Base-by-base conservation (phyloP, 768 basidiomycete genomes). In the Strobilomyces echinocephalus region DNA sequence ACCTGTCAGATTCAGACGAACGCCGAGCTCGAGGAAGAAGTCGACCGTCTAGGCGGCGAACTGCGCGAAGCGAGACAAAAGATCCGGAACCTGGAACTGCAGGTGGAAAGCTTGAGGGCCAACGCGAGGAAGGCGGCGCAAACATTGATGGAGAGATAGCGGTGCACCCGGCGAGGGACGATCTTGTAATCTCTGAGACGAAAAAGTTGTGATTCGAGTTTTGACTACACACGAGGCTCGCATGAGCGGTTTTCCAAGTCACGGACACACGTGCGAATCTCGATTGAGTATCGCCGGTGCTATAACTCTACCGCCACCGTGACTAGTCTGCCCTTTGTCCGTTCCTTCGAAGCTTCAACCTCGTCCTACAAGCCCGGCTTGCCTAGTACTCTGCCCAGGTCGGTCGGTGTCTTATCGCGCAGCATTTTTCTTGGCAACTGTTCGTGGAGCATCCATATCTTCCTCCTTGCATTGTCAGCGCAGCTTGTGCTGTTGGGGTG, bases 61-160 rank as follows among this genome's bases (percentile, higher is more conserved):
- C 77, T 95, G 42, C 79, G 90, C 28, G 91, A 91, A 24, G 86
- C 89, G 33, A 78, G 87, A 36, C 83, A 85, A 69, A 82, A 87
- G 73, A 92, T 95, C 49, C 76, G 93, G 53, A 85, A 85, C 61
- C 70, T 95, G 46, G 91, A 94, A 72, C 66, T 93, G 54, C 87
- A 91, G 72, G 81, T 92, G 18, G 90, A 93, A 72, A 75, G 77
- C 14, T 68, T 89, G 58, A 79, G 79, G 53, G 83, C 84, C 16
- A 92, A 91, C 62, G 87, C 89, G 52, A 76, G 81, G 62, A 87
- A 81, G 64, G 89, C 88, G 2, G 85, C 86, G 12, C 80, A 87
- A 65, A 74, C 85, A 33, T 66, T 91, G 56, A 52, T 76, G 55
- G 63, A 72, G 10, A 57, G 45, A 8, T 46, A 45, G 18, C 20